A percentile compares a stretch with the other conserved stretches of the same genome.
phyloP scores from a whole-genome alignment of 2,329 filamentous ascomycete species.

The Phialemoniopsis sp. region DNA sequence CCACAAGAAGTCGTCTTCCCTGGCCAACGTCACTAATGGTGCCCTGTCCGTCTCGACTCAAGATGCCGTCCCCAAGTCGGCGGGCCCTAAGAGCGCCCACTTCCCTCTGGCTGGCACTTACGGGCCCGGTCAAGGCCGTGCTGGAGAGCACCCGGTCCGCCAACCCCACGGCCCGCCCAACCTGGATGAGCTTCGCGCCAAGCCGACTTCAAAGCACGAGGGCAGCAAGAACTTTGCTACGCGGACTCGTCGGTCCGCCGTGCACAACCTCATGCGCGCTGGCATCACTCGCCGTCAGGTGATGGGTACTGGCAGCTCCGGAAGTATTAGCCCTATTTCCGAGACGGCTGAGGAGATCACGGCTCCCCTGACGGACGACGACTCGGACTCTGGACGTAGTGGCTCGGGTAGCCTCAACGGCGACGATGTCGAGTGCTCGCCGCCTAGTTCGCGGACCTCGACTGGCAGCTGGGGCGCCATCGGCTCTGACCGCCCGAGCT shows the following conservation, averaged over 20 bases:
- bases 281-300: conserved; percentile 81
- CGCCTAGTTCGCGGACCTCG: conserved; percentile 72
- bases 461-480: conserved; percentile 76
- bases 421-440: conserved; percentile 58
- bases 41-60: conserved; percentile 35
- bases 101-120: conserved; percentile 85
- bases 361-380: conserved; percentile 68
- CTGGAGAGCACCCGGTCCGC: conserved; percentile 88
- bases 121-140: conserved; percentile 86
- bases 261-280: conserved; percentile 87
- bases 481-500: conserved; percentile 77
- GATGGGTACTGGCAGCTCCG: conserved; percentile 65
- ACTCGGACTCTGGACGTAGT: conserved; percentile 67
- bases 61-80: conserved; percentile 49
- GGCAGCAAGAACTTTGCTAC: conserved; percentile 97
- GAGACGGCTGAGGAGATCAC: conserved; percentile 68
- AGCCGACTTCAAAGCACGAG: conserved; percentile 88
- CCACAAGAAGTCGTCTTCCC: conserved; percentile 85
- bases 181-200: conserved; percentile 83
- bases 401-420: conserved; percentile 78
- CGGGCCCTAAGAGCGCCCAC: conserved; percentile 72
- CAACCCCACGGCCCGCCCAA: conserved; percentile 91
- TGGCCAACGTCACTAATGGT: conserved; percentile 55
- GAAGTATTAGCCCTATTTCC: conserved; percentile 85
- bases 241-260: conserved; percentile 85